These are phyloP conservation scores for Coniochaeta sp. DNA, from an alignment of 2,329 filamentous ascomycete genomes.

Conservation along the genomic window DNA sequence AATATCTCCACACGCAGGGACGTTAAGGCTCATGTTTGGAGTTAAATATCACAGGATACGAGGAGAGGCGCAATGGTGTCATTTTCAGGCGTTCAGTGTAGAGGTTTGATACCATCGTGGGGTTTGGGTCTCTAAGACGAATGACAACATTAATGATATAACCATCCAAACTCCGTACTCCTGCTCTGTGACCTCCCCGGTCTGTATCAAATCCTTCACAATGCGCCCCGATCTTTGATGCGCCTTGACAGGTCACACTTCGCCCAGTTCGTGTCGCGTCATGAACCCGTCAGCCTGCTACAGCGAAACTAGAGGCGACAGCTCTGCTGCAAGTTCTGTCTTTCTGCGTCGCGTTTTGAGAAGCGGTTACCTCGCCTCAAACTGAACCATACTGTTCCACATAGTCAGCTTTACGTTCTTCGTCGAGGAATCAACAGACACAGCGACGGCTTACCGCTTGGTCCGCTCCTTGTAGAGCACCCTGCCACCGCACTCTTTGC, in stretches of 20 bases:
- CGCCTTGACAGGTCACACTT: not conserved
- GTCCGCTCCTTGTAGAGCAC: conserved; percentile 97
- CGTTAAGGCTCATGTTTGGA: conserved; percentile 9
- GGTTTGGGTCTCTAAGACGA: conserved; percentile 2
- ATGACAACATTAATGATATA: not conserved
- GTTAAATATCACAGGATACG: conserved; percentile 9
- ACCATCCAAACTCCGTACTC: conserved; percentile 1
- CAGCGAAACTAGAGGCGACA: too few species aligned
- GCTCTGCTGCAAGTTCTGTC: not conserved
- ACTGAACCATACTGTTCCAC: conserved; percentile 81
- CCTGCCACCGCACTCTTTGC: conserved; percentile 88
- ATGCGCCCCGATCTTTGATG: not conserved
- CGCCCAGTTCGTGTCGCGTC: not conserved
- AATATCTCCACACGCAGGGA: conserved; percentile 45
- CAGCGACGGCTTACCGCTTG: conserved; percentile 63
- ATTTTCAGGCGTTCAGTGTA: conserved; percentile 3
- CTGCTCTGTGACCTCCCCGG: not conserved
- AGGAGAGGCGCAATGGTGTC: not conserved
- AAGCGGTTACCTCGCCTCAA: conserved; percentile 73
- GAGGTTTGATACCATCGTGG: conserved; percentile 5
- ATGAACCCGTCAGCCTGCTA: not conserved
- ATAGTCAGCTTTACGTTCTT: conserved; percentile 12
- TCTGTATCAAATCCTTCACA: not conserved
- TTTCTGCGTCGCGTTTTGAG: not conserved
- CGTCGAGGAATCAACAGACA: not conserved